Conservation (phyloP, 257 asterid genomes). For the Verbascum thapsus region DNA sequence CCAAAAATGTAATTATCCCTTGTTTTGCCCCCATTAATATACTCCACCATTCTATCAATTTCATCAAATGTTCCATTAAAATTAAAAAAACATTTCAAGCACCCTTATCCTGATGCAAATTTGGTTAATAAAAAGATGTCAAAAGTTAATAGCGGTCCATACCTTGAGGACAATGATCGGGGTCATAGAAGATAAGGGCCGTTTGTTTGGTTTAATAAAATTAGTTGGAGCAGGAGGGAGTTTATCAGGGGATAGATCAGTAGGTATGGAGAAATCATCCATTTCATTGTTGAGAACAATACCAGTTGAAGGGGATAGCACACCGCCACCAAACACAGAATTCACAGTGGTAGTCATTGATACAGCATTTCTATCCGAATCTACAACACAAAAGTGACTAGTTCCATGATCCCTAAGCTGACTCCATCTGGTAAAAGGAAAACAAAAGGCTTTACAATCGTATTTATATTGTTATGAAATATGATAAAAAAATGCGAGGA, state of each 20-base stretch:
- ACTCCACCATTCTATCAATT: too few relatives aligned
- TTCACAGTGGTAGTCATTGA: slow-evolving; percentile 85
- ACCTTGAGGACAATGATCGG: slow-evolving; percentile 48
- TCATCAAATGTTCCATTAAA: too few relatives aligned
- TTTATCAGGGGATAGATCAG: slow-evolving; percentile 49
- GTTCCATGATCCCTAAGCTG: slow-evolving; percentile 88
- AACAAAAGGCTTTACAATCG: neutral
- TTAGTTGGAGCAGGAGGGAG: slow-evolving; percentile 70
- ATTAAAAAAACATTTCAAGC: neutral
- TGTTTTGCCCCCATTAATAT: too few relatives aligned
- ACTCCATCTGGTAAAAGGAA: slow-evolving; percentile 61
- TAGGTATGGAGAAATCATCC: slow-evolving; percentile 89
- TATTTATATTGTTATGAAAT: neutral
- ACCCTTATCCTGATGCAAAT: slow-evolving; percentile 25
- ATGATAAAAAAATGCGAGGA: neutral
- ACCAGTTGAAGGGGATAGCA: slow-evolving; percentile 83
- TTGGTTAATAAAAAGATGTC: neutral
- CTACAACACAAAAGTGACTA: slow-evolving; percentile 85
- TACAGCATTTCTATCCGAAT: slow-evolving; percentile 79
- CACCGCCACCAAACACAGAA: slow-evolving; percentile 71
- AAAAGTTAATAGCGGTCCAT: slow-evolving; percentile 9
- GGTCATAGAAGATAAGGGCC: slow-evolving; percentile 64
- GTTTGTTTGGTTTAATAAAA: slow-evolving; percentile 57
- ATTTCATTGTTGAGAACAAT: slow-evolving; percentile 86
- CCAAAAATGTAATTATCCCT: too few relatives aligned